A percentile compares a stretch with the other conserved stretches of the same genome.
These are phyloP conservation scores for Asterella californica DNA, from an alignment of 225 moss, liverwort and hornwort species.

Conservation along the genomic window DNA sequence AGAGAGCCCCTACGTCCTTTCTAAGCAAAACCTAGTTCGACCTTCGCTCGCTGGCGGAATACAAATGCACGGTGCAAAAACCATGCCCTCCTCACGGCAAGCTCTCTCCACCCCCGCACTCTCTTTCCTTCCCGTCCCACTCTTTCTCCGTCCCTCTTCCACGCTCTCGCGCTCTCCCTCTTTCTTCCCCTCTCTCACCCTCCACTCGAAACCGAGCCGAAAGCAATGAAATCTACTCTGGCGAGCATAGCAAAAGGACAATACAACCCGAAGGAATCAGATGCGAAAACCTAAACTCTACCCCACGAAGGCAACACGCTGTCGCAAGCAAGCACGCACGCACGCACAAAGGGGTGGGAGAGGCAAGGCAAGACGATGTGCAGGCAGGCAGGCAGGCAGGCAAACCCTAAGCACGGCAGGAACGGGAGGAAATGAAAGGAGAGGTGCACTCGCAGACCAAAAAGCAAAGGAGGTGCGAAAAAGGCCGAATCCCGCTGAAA, in stretches of 20 bases:
- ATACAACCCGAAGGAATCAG: neutral
- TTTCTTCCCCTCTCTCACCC: slow-evolving; percentile 14
- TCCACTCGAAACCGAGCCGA: slow-evolving; percentile 13
- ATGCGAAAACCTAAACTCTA: slow-evolving; percentile 21
- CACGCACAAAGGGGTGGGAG: too few relatives aligned
- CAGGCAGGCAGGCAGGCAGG: neutral
- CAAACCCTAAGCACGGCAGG: slow-evolving; percentile 21
- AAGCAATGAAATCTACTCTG: slow-evolving; percentile 3
- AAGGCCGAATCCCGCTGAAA: neutral
- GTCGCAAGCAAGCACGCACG: neutral
- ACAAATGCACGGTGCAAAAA: slow-evolving; percentile 16
- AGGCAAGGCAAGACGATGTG: neutral
- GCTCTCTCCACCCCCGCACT: neutral
- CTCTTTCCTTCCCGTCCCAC: neutral
- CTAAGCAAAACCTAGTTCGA: slow-evolving; percentile 10
- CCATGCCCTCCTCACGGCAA: slow-evolving; percentile 18
- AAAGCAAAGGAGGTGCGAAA: neutral
- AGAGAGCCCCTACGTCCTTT: neutral
- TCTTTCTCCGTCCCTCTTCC: neutral
- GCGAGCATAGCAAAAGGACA: slow-evolving; percentile 18
- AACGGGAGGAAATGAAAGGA: neutral
- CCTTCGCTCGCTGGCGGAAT: slow-evolving; percentile 6
- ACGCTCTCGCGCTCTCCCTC: neutral
- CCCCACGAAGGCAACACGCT: neutral
- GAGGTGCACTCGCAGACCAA: neutral